A percentile compares a stretch with the other conserved stretches of the same genome.
phyloP scores from a whole-genome alignment of 371 early-diverging fungal genomes.

The Mortierella sp. region DNA sequence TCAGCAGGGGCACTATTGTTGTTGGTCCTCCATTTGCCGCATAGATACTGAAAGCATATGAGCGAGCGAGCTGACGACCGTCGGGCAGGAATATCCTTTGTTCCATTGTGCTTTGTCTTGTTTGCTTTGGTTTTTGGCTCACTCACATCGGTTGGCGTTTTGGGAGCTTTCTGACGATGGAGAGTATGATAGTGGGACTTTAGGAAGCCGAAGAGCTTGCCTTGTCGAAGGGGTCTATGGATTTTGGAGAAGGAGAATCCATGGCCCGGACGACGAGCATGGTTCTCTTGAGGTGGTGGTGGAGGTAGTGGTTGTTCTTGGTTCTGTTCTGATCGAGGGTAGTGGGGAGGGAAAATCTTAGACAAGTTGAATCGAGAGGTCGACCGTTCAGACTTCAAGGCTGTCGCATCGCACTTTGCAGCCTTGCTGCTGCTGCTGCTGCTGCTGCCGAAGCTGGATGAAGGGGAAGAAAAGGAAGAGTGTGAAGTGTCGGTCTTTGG shows the following conservation, averaged over 20 bases:
- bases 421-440: constrained; percentile 4
- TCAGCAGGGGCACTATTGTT: constrained; percentile 6
- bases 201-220: constrained; percentile 40
- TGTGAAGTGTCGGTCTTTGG: constrained; percentile 6
- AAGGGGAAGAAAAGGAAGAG: constrained; percentile 2
- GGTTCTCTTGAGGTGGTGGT: constrained; percentile 15
- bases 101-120: constrained; percentile 1
- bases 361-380: no score
- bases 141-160: not conserved
- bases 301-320: constrained; percentile 16
- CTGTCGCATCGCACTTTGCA: not conserved
- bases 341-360: no score
- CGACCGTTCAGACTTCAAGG: not conserved
- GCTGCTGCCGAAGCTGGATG: not conserved
- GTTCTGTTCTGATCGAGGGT: constrained; percentile 9
- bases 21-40: not conserved
- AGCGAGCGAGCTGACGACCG: no score
- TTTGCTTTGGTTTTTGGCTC: not conserved
- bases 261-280: constrained; percentile 9
- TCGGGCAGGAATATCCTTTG: no score
- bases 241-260: constrained; percentile 19
- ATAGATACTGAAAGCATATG: no score
- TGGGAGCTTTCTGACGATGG: constrained; percentile 20
- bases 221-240: constrained; percentile 23
- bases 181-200: constrained; percentile 50